phyloP scores from a whole-genome alignment of 208 protist genomes.

The Trypanosomatidae sp. region DNA sequence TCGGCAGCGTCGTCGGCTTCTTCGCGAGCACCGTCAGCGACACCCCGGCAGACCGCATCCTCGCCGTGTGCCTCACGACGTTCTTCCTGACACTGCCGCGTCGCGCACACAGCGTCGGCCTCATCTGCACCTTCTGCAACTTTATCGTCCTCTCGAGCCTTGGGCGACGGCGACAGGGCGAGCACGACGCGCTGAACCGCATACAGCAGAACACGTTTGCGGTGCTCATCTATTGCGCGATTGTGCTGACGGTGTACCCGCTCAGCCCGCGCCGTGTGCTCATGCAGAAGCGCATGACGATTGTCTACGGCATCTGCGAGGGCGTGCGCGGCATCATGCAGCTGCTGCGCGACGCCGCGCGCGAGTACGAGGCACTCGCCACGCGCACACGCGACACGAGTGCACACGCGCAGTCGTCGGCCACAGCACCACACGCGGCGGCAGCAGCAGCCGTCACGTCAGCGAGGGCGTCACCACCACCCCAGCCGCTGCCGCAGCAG shows the following conservation, averaged over 20 bases:
- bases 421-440: not conserved
- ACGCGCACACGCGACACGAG: not conserved
- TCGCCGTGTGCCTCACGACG: conserved; percentile 45
- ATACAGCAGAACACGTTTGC: conserved; percentile 80
- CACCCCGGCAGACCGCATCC: conserved; percentile 24
- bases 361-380: conserved; percentile 7
- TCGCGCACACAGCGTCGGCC: conserved; percentile 27
- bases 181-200: conserved; percentile 35
- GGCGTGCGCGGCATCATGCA: conserved; percentile 27
- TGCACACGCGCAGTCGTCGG: too few relatives aligned
- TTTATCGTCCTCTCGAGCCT: conserved; percentile 54
- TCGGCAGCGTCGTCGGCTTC: conserved; percentile 59
- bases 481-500: too few relatives aligned
- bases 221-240: conserved; percentile 70
- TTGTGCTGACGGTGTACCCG: conserved; percentile 44
- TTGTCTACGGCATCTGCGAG: conserved; percentile 21
- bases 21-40: conserved; percentile 42
- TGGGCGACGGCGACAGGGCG: conserved; percentile 9
- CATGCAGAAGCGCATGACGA: conserved; percentile 29
- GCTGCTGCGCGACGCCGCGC: conserved; percentile 31
- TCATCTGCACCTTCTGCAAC: conserved; percentile 54
- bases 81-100: conserved; percentile 63
- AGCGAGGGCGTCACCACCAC: too few relatives aligned
- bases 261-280: conserved; percentile 44
- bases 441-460: not conserved